Evolutionary conservation across 2,329 filamentous ascomycete genomes (phyloP).

Genomic region (Dothistroma pini): DNA sequence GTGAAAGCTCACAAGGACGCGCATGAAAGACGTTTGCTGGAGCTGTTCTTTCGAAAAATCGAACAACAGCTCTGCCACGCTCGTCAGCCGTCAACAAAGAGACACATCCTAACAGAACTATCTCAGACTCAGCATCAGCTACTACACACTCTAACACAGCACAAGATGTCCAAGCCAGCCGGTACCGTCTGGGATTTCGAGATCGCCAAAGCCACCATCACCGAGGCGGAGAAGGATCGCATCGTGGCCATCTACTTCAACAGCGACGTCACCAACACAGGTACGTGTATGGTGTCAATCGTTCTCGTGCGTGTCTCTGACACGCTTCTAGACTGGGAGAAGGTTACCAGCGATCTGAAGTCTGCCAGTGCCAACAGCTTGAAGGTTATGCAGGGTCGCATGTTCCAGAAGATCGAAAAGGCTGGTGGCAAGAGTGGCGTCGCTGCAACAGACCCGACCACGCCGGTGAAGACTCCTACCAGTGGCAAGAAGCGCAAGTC

Average conservation of each 20-base stretch:
- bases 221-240: conserved; percentile 2
- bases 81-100: background rate
- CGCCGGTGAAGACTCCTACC: conserved; percentile 3
- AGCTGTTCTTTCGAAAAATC: background rate
- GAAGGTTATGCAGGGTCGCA: conserved; percentile 12
- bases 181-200: background rate
- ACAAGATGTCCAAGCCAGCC: conserved; percentile 1
- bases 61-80: background rate
- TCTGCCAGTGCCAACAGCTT: conserved; percentile 17
- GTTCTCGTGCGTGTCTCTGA: no score
- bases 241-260: background rate
- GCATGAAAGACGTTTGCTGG: background rate
- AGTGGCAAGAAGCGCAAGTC: conserved; percentile 18
- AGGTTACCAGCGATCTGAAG: conserved; percentile 18
- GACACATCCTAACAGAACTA: background rate
- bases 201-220: background rate
- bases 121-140: background rate
- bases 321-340: conserved; percentile 5
- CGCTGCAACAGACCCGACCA: background rate
- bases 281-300: no score
- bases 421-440: conserved; percentile 16
- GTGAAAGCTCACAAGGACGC: background rate
- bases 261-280: background rate
- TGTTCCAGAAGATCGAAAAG: conserved; percentile 19
- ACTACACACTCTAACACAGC: background rate